Evolutionary conservation across 2,329 filamentous ascomycete genomes (phyloP).

Genomic region (Eurotiales sp.): DNA sequence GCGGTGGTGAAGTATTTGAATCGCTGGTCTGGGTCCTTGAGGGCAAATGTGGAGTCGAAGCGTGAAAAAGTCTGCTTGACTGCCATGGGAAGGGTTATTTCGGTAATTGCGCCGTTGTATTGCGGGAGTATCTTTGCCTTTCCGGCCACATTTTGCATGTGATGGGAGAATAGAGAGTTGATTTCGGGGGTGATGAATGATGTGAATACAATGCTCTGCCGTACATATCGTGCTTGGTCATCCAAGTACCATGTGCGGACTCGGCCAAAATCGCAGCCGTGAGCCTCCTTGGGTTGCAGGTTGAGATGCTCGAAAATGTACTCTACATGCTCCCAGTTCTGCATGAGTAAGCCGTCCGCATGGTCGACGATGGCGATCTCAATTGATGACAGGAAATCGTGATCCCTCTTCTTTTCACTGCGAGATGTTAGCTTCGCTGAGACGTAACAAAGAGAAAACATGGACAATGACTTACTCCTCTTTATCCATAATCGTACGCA

Average conservation of each 20-base stretch:
- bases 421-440: conserved; percentile 40
- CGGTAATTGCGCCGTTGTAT: conserved; percentile 69
- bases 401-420: conserved; percentile 65
- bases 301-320: conserved; percentile 91
- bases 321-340: conserved; percentile 96
- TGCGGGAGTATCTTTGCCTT: conserved; percentile 68
- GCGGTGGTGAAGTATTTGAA: conserved; percentile 89
- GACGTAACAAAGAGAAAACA: conserved; percentile 17
- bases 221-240: conserved; percentile 70
- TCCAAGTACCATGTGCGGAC: conserved; percentile 93
- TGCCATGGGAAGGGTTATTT: conserved; percentile 60
- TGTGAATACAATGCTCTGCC: conserved; percentile 79
- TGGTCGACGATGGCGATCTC: conserved; percentile 89
- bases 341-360: conserved; percentile 89
- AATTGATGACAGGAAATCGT: conserved; percentile 89
- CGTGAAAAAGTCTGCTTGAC: conserved; percentile 86
- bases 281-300: conserved; percentile 78
- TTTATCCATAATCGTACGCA: conserved; percentile 85
- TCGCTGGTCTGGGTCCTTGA: conserved; percentile 76
- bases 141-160: conserved; percentile 77
- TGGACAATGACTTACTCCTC: conserved; percentile 57
- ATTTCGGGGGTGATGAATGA: conserved; percentile 87
- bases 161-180: conserved; percentile 69
- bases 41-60: conserved; percentile 67
- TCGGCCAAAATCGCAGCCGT: conserved; percentile 90